Evolutionary conservation across 495 filamentous ascomycete genomes (phyloP), one percentile per base, ranked within the genome.

Genomic region (Terfezia claveryi): DNA sequence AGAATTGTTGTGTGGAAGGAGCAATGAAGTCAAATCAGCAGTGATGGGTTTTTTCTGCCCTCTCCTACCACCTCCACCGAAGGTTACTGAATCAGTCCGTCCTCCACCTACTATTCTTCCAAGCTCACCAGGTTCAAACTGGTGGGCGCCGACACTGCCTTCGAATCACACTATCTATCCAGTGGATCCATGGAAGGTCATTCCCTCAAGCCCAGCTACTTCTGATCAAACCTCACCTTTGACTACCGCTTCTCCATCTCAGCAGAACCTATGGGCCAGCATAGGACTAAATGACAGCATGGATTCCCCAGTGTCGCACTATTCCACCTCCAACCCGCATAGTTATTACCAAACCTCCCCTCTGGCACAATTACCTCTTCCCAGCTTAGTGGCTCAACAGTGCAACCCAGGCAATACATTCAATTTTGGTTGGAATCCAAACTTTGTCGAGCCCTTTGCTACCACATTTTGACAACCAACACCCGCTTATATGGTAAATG

Each of bases 121-220:
- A 51, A 94, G 85, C 70, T 92, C 86, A 46, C 85, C 82, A 23
- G 76, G 77, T 32, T 74, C 77, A 49, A 78, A 78, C 62, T 89
- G 91, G 80, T 96, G 91, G 91, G 75, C 76, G 44, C 70, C 74
- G 11, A 69, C 76, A 16, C 67, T 65, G 54, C 69, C 75, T 59
- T 73, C 72, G 23, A 73, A 73, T 38, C 72, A 80, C 52, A 23
- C 56, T 37, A 69, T 71, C 38, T 78, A 77, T 50, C 80, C 86
- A 10, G 79, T 94, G 59, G 92, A 98, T 55, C 76, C 86, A 52
- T 96, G 89, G 91, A 89, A 82, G 67, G 81, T 95, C 63, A 73
- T 96, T 56, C 81, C 91, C 59, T 94, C 92, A 55, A 93, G 85
- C 63, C 77, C 81, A 37, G 57, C 62, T 50, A 59, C 61, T 38